phyloP scores from a whole-genome alignment of 331 rosid species.

The Cydonia oblonga region DNA sequence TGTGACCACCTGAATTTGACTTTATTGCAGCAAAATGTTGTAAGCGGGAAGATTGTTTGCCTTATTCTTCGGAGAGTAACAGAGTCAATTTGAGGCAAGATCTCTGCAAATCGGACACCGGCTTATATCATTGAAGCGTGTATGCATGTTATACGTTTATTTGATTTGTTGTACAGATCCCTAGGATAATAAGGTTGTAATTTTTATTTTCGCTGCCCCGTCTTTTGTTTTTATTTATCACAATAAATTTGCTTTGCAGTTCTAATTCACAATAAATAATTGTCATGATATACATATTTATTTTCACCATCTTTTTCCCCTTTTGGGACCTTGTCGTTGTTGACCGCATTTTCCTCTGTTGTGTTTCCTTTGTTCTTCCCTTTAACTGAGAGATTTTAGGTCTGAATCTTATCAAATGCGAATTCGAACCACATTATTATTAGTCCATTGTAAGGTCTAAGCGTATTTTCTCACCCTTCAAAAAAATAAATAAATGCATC shows the following conservation, averaged over 20 bases:
- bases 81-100: conserved; percentile 3
- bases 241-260: neutral
- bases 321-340: neutral
- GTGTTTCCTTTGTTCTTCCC: neutral
- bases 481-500: too few species aligned
- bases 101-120: neutral
- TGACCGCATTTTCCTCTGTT: neutral
- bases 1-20: neutral
- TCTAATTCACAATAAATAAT: neutral
- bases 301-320: too few species aligned
- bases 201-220: neutral
- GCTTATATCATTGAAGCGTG: neutral
- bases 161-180: conserved; percentile 18
- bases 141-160: conserved; percentile 13
- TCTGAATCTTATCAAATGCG: fast-evolving
- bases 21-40: neutral
- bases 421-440: too few species aligned
- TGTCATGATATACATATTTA: neutral
- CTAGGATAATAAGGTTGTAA: conserved; percentile 6
- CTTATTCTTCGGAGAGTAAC: neutral
- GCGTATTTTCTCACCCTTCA: too few species aligned
- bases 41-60: neutral
- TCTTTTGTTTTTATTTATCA: neutral
- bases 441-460: neutral
- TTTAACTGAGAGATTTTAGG: too few species aligned